Base-by-base conservation (phyloP, 2,329 filamentous ascomycete species). In the Oidium heveae region DNA sequence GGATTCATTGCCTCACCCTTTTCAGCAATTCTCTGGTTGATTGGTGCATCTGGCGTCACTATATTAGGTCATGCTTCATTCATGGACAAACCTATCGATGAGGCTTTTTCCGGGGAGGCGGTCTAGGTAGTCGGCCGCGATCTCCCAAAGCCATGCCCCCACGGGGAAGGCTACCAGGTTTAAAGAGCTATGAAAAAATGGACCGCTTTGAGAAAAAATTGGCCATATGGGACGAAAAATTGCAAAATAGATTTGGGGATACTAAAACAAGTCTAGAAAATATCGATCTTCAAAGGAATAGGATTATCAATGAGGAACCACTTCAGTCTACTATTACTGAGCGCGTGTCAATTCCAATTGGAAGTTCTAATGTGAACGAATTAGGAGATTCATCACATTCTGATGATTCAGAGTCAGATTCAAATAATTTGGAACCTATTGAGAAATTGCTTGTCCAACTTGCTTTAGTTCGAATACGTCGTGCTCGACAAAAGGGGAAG, bases 61-160 rank as follows among this genome's bases (percentile, higher is more conserved):
- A 93, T 96, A 62, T 73, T 96, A 61, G 91, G 91, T 70, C 91
- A 98, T 72, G 91, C 91, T 62, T 77, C 87, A 59, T 79, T 96
- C 67, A 81, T 96, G 83, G 89, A 96, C 69, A 95, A 94, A 78
- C 89, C 89, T 57, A 94, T 96, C 74, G 91, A 96, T 81, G 89
- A 93, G 88, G 88, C 88, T 95, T 98, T 98, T 95, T 95, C 89
- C 77, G 91, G 93, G 88, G 91, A 98, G 89, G 89, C 91, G 88
- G 91, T 98, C 84, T 98, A 96, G 81, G 77, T 93, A 88, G 88
- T 96, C 91, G 89, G 86, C 89, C 89, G 91, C 91, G 84, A 91
- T 83, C 88, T 94, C 89, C 88, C 77, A 75, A 81, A 80, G 72
- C 70, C 76, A 81, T 83, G 87, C 87, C 88, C 85, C 82, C 74